Conservation (phyloP, 768 basidiomycete genomes). For the Auricularia sp. region DNA sequence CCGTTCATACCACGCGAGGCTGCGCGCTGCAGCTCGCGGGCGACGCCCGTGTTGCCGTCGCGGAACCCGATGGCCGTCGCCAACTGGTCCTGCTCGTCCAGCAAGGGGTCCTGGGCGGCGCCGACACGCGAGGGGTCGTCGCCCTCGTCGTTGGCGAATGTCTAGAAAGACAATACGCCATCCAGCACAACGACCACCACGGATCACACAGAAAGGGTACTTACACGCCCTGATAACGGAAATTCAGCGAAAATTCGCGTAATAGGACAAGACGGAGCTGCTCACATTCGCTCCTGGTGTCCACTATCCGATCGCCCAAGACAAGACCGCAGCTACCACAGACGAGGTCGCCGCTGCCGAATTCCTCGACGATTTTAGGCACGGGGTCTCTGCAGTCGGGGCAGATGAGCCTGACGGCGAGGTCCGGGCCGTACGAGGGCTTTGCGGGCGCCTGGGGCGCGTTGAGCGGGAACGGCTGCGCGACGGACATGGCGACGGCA, state of each 20-base stretch:
- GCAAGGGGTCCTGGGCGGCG: constrained; percentile 83
- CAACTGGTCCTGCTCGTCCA: constrained; percentile 92
- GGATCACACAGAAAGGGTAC: constrained; percentile 14
- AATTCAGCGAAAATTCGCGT: background rate
- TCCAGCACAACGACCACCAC: constrained; percentile 8
- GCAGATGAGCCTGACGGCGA: constrained; percentile 84
- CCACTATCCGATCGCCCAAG: constrained; percentile 90
- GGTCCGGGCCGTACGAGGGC: constrained; percentile 66
- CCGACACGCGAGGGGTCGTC: constrained; percentile 99
- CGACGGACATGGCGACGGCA: constrained; percentile 45
- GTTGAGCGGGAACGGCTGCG: constrained; percentile 75
- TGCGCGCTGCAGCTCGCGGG: constrained; percentile 86
- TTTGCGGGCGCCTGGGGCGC: constrained; percentile 21
- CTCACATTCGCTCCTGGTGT: constrained; percentile 97
- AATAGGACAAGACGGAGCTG: constrained; percentile 13
- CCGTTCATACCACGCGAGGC: constrained; percentile 64
- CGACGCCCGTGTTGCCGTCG: constrained; percentile 88
- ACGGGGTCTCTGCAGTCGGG: constrained; percentile 92
- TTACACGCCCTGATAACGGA: constrained; percentile 16
- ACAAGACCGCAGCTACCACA: constrained; percentile 90
- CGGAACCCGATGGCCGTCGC: constrained; percentile 93
- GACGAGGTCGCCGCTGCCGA: constrained; percentile 94
- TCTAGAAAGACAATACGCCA: constrained; percentile 38
- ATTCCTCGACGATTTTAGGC: constrained; percentile 94
- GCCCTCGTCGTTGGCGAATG: constrained; percentile 98